Evolutionary conservation across 148 eudicot species (phyloP), one percentile per base, ranked within the genome.

Genomic region (Camellia granthamiana): DNA sequence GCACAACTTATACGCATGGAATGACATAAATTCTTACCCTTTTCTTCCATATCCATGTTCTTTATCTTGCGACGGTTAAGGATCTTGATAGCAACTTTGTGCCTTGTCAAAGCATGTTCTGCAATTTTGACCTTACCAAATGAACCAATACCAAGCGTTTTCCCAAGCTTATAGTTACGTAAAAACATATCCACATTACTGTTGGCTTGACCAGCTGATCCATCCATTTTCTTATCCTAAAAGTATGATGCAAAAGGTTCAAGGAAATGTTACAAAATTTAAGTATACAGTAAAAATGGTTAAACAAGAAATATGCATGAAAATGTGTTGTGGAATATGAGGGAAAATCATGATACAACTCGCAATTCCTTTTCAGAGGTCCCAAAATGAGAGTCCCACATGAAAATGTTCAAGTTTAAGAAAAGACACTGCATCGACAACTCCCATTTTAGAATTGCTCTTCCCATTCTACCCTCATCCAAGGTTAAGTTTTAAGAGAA

Each of bases 51-150:
- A 7, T 93, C 98, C 98, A 95, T 88, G 76, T 83, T 90, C 82
- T 90, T 95, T 52, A 95, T 95, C 86, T 93, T 95, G 77, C 88
- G 85, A 30, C 98, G 93, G 80, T 93, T 95, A 78, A 95, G 90
- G 77, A 95, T 93, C 92, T 95, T 95, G 78, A 95, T 91, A 52
- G 98, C 98, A 73, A 95, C 98, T 83, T 95, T 95, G 81, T 93
- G 93, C 30, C 94, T 89, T 15, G 98, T 91, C 82, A 88, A 84
- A 82, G 80, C 87, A 88, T 95, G 98, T 84, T 90, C 97, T 21
- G 98, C 98, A 78, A 95, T 88, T 88, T 94, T 94, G 75, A 94
- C 98, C 84, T 94, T 94, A 15, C 98, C 97, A 85, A 95, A 95
- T 8, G 98, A 95, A 54, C 98, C 98, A 86, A 95, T 95, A 1